These are phyloP conservation scores for Trichothecium roseum DNA, from an alignment of 2,329 filamentous ascomycete species.

Conservation along the genomic window DNA sequence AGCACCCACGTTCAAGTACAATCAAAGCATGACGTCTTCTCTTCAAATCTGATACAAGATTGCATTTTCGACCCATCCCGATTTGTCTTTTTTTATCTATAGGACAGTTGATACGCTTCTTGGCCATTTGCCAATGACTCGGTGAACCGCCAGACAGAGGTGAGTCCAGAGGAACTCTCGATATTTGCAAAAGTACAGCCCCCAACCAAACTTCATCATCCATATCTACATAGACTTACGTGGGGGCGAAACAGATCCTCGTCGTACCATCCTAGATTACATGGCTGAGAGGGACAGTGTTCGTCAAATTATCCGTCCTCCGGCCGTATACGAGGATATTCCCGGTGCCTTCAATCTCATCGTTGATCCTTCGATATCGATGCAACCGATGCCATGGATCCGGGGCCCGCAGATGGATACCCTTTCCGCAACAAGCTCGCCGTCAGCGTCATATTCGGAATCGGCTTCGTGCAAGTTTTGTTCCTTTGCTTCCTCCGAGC, in stretches of 20 bases:
- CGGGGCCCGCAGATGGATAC: conserved; percentile 32
- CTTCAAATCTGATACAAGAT: too few species aligned
- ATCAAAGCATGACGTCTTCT: too few species aligned
- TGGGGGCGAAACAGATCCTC: conserved; percentile 5
- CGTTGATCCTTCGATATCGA: conserved; percentile 23
- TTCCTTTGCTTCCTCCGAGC: not conserved
- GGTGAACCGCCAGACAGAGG: not conserved
- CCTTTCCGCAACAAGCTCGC: conserved; percentile 22
- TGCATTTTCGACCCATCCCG: too few species aligned
- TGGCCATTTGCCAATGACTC: too few species aligned
- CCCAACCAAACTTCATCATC: conserved; percentile 2
- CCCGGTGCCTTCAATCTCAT: conserved; percentile 14
- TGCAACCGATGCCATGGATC: conserved; percentile 29
- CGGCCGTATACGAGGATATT: conserved; percentile 19
- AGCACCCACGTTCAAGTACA: too few species aligned
- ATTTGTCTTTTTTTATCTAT: too few species aligned
- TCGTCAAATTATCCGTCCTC: conserved; percentile 20
- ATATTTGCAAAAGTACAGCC: conserved; percentile 9
- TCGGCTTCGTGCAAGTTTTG: conserved; percentile 17
- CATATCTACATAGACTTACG: conserved; percentile 2
- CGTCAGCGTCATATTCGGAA: conserved; percentile 19
- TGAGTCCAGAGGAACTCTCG: not conserved
- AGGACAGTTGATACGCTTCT: too few species aligned
- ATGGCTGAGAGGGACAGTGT: conserved; percentile 16
- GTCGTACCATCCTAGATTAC: conserved; percentile 15